Conservation (phyloP, 495 filamentous ascomycete species). For the Bryoglossum gracile region DNA sequence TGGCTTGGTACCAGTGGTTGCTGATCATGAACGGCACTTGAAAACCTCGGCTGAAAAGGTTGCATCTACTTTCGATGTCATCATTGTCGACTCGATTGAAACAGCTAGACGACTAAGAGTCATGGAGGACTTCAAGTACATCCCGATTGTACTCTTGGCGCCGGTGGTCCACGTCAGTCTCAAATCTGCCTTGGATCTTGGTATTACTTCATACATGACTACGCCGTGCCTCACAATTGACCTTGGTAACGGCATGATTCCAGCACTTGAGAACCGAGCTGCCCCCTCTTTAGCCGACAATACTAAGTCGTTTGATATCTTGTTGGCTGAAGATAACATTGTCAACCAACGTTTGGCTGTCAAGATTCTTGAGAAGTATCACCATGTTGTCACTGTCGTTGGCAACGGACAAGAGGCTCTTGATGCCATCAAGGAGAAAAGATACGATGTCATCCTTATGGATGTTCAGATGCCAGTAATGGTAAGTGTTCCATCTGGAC, state of each 20-base stretch:
- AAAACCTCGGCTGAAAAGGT: constrained; percentile 39
- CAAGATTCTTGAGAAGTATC: constrained; percentile 96
- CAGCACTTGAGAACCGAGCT: constrained; percentile 90
- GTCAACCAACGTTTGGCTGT: constrained; percentile 96
- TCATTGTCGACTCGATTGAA: constrained; percentile 91
- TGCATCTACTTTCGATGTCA: constrained; percentile 74
- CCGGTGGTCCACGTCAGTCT: constrained; percentile 87
- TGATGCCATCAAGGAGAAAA: constrained; percentile 78
- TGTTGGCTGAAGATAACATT: constrained; percentile 94
- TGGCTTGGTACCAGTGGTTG: constrained; percentile 73
- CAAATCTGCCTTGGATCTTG: constrained; percentile 90
- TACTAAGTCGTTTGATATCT: constrained; percentile 90
- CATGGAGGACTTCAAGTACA: constrained; percentile 94
- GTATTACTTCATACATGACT: constrained; percentile 98
- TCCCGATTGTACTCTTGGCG: constrained; percentile 89
- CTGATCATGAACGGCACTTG: constrained; percentile 55
- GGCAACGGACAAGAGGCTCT: constrained; percentile 91
- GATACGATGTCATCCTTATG: constrained; percentile 97
- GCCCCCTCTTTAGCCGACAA: constrained; percentile 89
- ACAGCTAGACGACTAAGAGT: constrained; percentile 78
- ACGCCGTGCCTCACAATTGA: constrained; percentile 93
- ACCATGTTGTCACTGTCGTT: constrained; percentile 93
- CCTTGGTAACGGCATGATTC: constrained; percentile 95
- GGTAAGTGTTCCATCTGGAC: constrained; percentile 40
- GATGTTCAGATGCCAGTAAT: constrained; percentile 99